These are phyloP conservation scores for Williopsis jadinii DNA, from an alignment of 1,139 yeast genomes.

Conservation along the genomic window DNA sequence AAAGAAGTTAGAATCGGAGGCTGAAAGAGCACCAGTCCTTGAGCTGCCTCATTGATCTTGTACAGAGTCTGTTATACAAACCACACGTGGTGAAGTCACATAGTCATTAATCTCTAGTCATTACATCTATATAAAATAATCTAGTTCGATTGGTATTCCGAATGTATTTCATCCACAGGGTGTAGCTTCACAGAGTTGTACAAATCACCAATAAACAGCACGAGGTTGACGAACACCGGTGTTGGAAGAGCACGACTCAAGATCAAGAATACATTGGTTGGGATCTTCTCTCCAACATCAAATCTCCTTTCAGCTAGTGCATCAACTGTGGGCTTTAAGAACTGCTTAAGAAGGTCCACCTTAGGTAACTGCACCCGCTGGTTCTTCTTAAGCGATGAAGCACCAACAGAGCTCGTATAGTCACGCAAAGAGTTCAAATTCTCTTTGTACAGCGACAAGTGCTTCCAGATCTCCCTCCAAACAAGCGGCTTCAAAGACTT, in stretches of 20 bases:
- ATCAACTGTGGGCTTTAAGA: background rate
- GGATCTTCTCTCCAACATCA: background rate
- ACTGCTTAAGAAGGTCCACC: background rate
- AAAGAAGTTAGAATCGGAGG: conserved; percentile 52
- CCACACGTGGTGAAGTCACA: background rate
- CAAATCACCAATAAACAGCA: background rate
- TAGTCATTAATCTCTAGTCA: background rate
- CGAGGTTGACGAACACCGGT: background rate
- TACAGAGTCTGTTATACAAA: background rate
- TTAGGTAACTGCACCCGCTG: background rate
- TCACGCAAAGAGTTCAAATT: background rate
- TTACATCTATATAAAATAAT: too few species aligned
- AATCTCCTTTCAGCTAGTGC: background rate
- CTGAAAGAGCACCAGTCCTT: conserved; percentile 45
- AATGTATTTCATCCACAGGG: background rate
- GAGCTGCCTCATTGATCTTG: background rate
- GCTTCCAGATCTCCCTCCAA: background rate
- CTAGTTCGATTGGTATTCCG: background rate
- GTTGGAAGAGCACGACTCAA: background rate
- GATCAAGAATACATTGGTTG: background rate
- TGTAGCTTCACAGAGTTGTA: background rate
- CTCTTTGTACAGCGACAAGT: background rate
- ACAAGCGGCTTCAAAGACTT: background rate
- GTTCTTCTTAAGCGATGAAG: background rate
- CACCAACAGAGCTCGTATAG: background rate